Evolutionary conservation across 495 filamentous ascomycete species (phyloP).

Genomic region (Tetracladium setigerum): DNA sequence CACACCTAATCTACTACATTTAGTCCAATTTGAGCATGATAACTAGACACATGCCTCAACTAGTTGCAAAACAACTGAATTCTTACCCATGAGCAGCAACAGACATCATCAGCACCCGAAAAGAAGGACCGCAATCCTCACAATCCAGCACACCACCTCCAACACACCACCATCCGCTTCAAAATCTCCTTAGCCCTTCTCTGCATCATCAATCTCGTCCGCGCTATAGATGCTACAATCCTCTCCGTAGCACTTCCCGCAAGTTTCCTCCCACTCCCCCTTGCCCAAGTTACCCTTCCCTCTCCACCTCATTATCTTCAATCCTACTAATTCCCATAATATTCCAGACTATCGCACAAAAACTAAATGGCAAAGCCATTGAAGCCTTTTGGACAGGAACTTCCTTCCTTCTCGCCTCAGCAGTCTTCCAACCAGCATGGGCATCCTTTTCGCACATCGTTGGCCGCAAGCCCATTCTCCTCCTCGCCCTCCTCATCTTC

Average conservation of each 20-base stretch:
- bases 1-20: too few species aligned
- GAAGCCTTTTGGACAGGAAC: conserved; percentile 51
- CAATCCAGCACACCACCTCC: too few species aligned
- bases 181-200: conserved; percentile 44
- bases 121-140: too few species aligned
- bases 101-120: too few species aligned
- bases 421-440: conserved; percentile 42
- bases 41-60: too few species aligned
- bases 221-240: conserved; percentile 63
- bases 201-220: conserved; percentile 51
- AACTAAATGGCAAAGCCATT: conserved; percentile 43
- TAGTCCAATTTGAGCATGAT: too few species aligned
- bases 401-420: conserved; percentile 40
- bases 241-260: conserved; percentile 62
- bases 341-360: conserved; percentile 28
- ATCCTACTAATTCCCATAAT: background rate
- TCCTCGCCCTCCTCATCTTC: conserved; percentile 42
- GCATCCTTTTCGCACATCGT: conserved; percentile 43
- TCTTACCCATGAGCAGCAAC: too few species aligned
- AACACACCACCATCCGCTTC: conserved; percentile 4
- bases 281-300: too few species aligned
- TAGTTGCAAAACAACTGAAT: too few species aligned
- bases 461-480: conserved; percentile 35
- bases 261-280: background rate
- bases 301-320: too few species aligned